Evolutionary conservation across 1,284 basidiomycete genomes (phyloP).

Genomic region (Sporisorium iseilematis-ciliati): DNA sequence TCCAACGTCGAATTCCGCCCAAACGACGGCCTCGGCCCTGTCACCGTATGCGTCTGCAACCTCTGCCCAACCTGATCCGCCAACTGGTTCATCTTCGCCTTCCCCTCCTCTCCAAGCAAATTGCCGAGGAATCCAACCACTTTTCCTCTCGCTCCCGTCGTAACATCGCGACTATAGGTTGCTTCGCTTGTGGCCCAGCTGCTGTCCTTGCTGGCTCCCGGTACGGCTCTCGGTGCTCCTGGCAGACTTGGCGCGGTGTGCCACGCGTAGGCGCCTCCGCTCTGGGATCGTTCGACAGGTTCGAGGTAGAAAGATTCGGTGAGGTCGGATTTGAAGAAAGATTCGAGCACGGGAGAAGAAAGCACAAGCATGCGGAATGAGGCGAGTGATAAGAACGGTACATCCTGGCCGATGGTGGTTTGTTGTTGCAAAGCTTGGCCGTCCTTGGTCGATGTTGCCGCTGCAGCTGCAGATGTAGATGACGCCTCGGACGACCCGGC

Average conservation of each 20-base stretch:
- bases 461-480: conserved; percentile 6
- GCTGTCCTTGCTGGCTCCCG: conserved; percentile 53
- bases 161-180: conserved; percentile 65
- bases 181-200: conserved; percentile 56
- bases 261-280: conserved; percentile 65
- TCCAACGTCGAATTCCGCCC: conserved; percentile 50
- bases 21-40: conserved; percentile 66
- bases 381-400: conserved; percentile 65
- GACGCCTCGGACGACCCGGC: conserved; percentile 5
- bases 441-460: conserved; percentile 11
- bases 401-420: conserved; percentile 48
- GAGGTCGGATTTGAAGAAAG: conserved; percentile 67
- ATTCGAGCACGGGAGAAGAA: conserved; percentile 63
- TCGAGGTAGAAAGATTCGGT: conserved; percentile 62
- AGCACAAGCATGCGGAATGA: conserved; percentile 66
- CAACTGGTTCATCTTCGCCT: conserved; percentile 65
- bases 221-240: conserved; percentile 49
- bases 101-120: conserved; percentile 66
- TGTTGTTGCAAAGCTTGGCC: conserved; percentile 11
- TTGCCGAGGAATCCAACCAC: conserved; percentile 68
- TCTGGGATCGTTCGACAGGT: conserved; percentile 60
- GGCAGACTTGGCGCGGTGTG: conserved; percentile 62
- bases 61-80: conserved; percentile 66
- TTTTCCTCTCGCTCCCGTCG: conserved; percentile 62
- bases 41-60: conserved; percentile 65